These are phyloP conservation scores for Durio zibethinus DNA, from an alignment of 345 rosid genomes.

Conservation along the genomic window DNA sequence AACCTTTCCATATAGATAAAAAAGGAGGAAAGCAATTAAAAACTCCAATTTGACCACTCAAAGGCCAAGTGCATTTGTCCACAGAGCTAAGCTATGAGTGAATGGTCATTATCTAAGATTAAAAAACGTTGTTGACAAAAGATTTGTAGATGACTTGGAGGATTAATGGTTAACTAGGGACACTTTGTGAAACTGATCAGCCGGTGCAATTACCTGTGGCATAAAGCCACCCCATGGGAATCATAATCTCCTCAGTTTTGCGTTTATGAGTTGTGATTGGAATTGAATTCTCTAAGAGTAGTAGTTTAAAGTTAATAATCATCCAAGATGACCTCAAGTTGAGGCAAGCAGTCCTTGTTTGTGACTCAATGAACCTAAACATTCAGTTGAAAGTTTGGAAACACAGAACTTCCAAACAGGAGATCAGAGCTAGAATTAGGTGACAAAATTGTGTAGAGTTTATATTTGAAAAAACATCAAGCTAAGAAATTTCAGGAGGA, in stretches of 20 bases:
- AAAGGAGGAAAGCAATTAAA: not conserved
- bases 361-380: not conserved
- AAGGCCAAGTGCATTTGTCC: not conserved
- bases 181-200: not conserved
- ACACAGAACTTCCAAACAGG: not conserved
- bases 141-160: not conserved
- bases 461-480: not conserved
- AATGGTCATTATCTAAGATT: not conserved
- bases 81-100: not conserved
- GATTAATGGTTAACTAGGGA: not conserved
- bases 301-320: too few species aligned
- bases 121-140: not conserved
- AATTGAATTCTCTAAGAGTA: too few species aligned
- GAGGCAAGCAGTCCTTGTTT: not conserved
- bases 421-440: not conserved
- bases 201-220: not conserved
- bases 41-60: not conserved
- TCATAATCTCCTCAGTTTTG: not conserved
- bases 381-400: not conserved
- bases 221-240: not conserved
- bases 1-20: not conserved
- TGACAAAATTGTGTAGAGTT: not conserved
- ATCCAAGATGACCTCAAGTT: too few species aligned
- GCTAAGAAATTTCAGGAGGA: slow-evolving; percentile 3
- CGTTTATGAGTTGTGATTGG: not conserved